Evolutionary conservation across 805 yeast genomes (phyloP), one percentile per base, ranked within the genome.

Genomic region (Pichia occidentalis): DNA sequence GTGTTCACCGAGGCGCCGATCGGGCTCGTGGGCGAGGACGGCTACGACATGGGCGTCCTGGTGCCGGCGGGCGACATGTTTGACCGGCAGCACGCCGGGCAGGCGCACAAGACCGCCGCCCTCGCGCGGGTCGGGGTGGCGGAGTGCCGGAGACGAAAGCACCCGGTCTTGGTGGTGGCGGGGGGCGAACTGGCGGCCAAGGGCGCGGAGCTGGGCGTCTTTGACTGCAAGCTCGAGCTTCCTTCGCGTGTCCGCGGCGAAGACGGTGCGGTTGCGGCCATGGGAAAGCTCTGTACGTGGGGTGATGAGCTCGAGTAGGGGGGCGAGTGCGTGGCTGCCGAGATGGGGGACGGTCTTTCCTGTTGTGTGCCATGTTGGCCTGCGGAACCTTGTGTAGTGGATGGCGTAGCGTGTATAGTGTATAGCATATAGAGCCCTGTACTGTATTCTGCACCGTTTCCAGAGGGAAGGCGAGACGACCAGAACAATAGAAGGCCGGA

Each of bases 1-100:
- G 57, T 87, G 0, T 87, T 85, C 59, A 79, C 92, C 12, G 84
- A 83, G 50, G 69, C 83, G 32, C 65, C 79, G 3, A 68, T 67
- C 40, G 26, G n/a, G n/a, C n/a, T 36, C 7, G 27, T 27, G n/a
- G 32, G 33, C 1, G 70, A 75, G 2, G 71, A 68, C 3, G 95
- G 95, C 1, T 87, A 87, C 56, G 67, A 80, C 0, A 75, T 73
- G 48, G 70, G 86, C 2, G 53, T 81, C 2, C 82, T 72, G 59
- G 71, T 78, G 19, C 74, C 77, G 41, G 68, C 85, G 50, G 86
- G 85, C 21, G 84, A 80, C 42, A 82, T 70, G 53, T 77, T 69
- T 52, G 54, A 53, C 24, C 58, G 66, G 39, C 10, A 56, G 33
- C 18, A 45, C 32, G 28, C 49, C 42, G 12, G 24, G 12, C 14